These are phyloP conservation scores for Carex arenaria DNA, from an alignment of 202 grass and related monocot genomes.

Conservation along the genomic window DNA sequence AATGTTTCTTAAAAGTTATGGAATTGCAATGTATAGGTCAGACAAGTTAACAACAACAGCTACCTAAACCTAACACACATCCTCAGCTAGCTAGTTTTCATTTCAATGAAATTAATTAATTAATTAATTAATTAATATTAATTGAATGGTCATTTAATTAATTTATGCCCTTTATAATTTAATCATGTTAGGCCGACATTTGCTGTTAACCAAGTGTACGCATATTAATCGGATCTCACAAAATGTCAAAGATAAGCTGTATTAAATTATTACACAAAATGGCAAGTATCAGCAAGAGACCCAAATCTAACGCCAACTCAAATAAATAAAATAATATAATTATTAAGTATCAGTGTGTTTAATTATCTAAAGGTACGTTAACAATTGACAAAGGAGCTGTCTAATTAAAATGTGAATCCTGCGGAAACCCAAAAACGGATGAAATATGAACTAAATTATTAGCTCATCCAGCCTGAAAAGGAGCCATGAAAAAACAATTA, in stretches of 20 bases:
- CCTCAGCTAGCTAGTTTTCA: neutral
- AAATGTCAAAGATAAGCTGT: slow-evolving; percentile 18
- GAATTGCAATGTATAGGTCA: slow-evolving; percentile 18
- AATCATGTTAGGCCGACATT: slow-evolving; percentile 9
- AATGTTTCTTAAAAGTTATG: slow-evolving; percentile 9
- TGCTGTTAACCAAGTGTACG: slow-evolving; percentile 12
- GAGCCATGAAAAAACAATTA: too few species aligned
- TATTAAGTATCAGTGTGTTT: neutral
- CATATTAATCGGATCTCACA: slow-evolving; percentile 1
- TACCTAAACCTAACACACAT: slow-evolving; percentile 22
- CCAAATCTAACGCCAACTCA: neutral
- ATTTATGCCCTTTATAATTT: neutral
- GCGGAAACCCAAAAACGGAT: too few species aligned
- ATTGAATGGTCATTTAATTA: neutral
- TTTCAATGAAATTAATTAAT: neutral
- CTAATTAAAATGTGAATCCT: neutral
- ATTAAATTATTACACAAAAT: neutral
- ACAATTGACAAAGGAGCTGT: neutral
- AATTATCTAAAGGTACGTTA: neutral
- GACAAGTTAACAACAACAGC: slow-evolving; percentile 23
- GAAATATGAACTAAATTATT: too few species aligned
- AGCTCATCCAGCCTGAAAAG: too few species aligned
- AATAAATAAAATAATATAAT: neutral
- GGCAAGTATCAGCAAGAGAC: neutral
- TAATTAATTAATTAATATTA: neutral